These are phyloP conservation scores for Phalaenopsis equestris DNA, from an alignment of 106 monocot species.

Conservation along the genomic window DNA sequence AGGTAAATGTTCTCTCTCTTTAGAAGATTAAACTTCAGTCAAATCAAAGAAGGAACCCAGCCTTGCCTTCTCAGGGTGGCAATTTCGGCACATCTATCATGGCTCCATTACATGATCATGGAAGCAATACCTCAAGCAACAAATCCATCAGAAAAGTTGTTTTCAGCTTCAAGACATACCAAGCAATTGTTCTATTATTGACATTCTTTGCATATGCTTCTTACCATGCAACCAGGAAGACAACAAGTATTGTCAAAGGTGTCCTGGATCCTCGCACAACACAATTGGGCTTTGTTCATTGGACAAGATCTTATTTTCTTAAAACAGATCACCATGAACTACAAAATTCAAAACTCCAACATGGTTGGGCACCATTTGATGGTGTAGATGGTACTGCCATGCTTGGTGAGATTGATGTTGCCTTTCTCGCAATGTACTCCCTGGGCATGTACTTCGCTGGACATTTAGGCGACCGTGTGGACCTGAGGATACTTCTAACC, in stretches of 20 bases:
- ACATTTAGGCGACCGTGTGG: conserved; percentile 78
- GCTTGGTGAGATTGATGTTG: conserved; percentile 85
- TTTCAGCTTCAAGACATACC: conserved; percentile 50
- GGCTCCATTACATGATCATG: conserved; percentile 22
- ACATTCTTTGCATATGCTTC: conserved; percentile 78
- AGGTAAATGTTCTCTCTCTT: not conserved
- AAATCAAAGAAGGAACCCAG: not conserved
- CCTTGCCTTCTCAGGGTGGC: not conserved
- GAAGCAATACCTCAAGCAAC: not conserved
- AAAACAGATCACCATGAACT: not conserved
- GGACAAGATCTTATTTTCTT: conserved; percentile 21
- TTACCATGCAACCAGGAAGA: conserved; percentile 79
- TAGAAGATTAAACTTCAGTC: not conserved
- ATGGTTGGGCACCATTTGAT: conserved; percentile 88
- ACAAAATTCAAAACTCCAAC: not conserved
- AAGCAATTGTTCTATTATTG: conserved; percentile 50
- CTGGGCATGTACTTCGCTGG: conserved; percentile 90
- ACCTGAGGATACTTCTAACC: conserved; percentile 64
- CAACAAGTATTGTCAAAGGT: conserved; percentile 30
- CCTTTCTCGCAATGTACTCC: conserved; percentile 75
- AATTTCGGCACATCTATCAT: conserved; percentile 11
- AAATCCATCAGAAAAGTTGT: conserved; percentile 40
- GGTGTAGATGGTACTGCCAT: conserved; percentile 46
- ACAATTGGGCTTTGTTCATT: conserved; percentile 18
- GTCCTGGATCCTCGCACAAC: conserved; percentile 52